Base-by-base conservation (phyloP, 768 basidiomycete genomes). In the Lactarius quietus region DNA sequence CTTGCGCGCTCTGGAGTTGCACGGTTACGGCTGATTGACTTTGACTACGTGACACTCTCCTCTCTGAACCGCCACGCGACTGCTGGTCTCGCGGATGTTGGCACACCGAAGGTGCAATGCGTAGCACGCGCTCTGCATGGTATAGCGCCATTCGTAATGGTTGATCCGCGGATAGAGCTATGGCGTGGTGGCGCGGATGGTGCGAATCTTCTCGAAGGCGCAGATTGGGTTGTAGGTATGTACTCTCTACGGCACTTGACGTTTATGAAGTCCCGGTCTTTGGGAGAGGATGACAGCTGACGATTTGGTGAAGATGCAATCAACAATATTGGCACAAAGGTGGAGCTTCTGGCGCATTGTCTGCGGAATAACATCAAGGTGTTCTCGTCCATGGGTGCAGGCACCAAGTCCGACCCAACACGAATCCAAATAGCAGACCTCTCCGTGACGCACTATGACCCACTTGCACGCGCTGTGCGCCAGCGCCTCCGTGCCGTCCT, bases 331-430 rank as follows among this genome's bases (percentile, higher is more conserved):
- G 84, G 90, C 55, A 96, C 96, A 0, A 98, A 99, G 74, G 93
- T 97, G 14, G 95, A 98, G 71, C 80, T 98, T 52, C 82, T 99
- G 9, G 86, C 90, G 63, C 89, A 95, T 75, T 99, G 96, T 71
- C 84, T 90, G 70, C 84, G 88, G 62, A 80, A 89, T 68, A 73
- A 81, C 20, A 86, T 98, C 75, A 94, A 92, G 79, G 89, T 95
- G 20, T 97, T 98, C 76, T 93, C 95, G 0, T 94, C 94, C 29
- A 97, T 99, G 94, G 97, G 97, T 33, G 92, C 95, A 4, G 88
- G 95, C 15, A 90, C 95, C 17, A 99, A 98, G 77, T 84, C 84
- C 70, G 97, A 99, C 75, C 95, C 97, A 0, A 96, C 95, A 1
- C 86, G 94, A 45, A 85, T 99, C 29, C 95, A 98, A 75, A 97